Base-by-base conservation (phyloP, 2,329 filamentous ascomycete species). In the Leptographium radiaticola region DNA sequence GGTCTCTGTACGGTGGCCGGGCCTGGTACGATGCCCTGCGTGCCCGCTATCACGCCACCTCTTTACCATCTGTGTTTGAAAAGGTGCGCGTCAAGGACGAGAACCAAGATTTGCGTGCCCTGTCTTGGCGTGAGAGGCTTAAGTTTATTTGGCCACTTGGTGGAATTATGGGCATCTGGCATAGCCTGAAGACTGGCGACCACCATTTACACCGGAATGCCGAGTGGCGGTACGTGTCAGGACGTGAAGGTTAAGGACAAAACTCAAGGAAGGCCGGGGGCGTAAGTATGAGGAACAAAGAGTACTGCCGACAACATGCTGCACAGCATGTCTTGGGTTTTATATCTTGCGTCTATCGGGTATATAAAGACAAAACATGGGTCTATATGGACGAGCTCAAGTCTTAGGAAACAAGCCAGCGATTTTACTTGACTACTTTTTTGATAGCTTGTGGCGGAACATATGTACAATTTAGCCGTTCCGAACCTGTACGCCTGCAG, bases 31-130 rank as follows among this genome's bases (percentile, higher is more conserved):
- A 85, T 42, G 69, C 62, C 2, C 68, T 88, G 59, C 70, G 84
- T 18, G 59, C 63, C 34, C 84, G 83, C 63, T 88, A 85, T 66
- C 65, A 72, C 49, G 84, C 83, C 11, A 70, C 68, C 1, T 33
- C 73, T 4, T 67, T 87, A 59, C 84, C 84, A 20, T 80, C 70
- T 50, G 81, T 87, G 8, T 86, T 81, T 67, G 80, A 87, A 61
- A 88, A 88, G 68, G 81, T 85, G 39, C 75, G 73, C 58, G 39
- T 50, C 36, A 25, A 38, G 33, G 20, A 16, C 36, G 18, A 38
- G 5, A 25, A 13, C 7, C 54, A 38, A 36, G 58, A 55, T 36
- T 36, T 6, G 38, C 16, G 18, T 25, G 31, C 45, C 20, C 49
- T 49, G 56, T n/a, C 54, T 68, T 67, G 57, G 64, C 68, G 56